phyloP scores from a whole-genome alignment of 169 alveolate genomes.

The Plasmodium yoelii region DNA sequence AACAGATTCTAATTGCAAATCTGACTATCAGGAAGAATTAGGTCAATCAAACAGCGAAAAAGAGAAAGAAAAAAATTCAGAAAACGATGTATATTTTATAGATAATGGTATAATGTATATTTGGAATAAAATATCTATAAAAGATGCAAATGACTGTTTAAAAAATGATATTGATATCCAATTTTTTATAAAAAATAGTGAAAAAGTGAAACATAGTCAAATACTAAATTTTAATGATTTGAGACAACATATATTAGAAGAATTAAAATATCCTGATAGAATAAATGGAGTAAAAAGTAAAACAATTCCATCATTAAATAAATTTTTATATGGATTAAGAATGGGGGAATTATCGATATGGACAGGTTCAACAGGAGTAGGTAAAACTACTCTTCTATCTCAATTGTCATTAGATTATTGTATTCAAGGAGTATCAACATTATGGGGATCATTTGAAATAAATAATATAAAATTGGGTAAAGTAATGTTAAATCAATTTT shows the following conservation, averaged over 20 bases:
- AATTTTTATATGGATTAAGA: slow-evolving; percentile 91
- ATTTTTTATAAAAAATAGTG: slow-evolving; percentile 82
- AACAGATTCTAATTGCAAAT: neutral
- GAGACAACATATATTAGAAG: slow-evolving; percentile 86
- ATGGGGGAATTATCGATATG: slow-evolving; percentile 95
- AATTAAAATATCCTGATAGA: slow-evolving; percentile 84
- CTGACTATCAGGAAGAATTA: slow-evolving; percentile 15
- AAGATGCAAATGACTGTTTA: slow-evolving; percentile 96
- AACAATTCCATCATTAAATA: slow-evolving; percentile 86
- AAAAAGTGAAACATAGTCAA: slow-evolving; percentile 90
- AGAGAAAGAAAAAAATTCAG: neutral
- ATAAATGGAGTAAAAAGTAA: slow-evolving; percentile 83
- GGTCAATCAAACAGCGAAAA: slow-evolving; percentile 24
- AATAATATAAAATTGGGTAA: slow-evolving; percentile 92
- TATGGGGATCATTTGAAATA: slow-evolving; percentile 97
- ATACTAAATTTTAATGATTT: slow-evolving; percentile 90
- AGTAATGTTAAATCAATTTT: slow-evolving; percentile 92
- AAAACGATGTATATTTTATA: slow-evolving; percentile 14
- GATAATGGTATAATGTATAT: slow-evolving; percentile 58
- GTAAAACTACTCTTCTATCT: slow-evolving; percentile 95
- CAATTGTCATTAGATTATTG: slow-evolving; percentile 94
- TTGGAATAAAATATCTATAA: slow-evolving; percentile 55
- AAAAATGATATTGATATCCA: slow-evolving; percentile 79
- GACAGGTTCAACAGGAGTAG: slow-evolving; percentile 98
- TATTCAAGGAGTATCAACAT: slow-evolving; percentile 92